Conservation (phyloP, 2,329 filamentous ascomycete species). For the Arthroderma sp. region DNA sequence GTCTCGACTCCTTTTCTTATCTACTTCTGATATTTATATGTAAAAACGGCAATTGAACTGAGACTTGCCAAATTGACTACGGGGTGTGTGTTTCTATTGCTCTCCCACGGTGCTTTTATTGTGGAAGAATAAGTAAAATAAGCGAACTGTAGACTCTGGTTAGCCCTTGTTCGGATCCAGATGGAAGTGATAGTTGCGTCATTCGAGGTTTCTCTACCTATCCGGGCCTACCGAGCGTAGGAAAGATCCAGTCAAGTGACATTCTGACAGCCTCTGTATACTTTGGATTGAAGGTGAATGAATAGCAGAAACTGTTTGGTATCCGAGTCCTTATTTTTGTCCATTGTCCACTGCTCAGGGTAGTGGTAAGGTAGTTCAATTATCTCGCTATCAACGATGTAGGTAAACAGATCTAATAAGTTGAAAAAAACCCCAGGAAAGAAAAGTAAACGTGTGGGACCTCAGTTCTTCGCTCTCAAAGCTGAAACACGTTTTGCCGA, state of each 20-base stretch:
- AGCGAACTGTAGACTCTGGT: neutral
- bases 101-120: neutral
- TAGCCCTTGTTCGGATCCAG: neutral
- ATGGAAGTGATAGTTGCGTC: neutral
- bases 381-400: neutral
- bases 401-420: slow-evolving; percentile 1
- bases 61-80: neutral
- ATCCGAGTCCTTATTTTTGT: neutral
- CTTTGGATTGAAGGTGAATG: neutral
- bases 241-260: neutral
- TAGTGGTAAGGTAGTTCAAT: neutral
- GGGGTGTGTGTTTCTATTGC: neutral
- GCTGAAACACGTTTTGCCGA: neutral
- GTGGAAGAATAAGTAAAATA: neutral
- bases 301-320: neutral
- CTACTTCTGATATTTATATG: neutral
- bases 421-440: neutral
- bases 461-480: neutral
- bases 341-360: neutral
- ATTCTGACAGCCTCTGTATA: neutral
- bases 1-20: neutral
- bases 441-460: neutral
- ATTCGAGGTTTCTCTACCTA: neutral
- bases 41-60: neutral
- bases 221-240: neutral